Evolutionary conservation across 805 yeast species (phyloP).

Genomic region (Sporopachydermia quercuum): DNA sequence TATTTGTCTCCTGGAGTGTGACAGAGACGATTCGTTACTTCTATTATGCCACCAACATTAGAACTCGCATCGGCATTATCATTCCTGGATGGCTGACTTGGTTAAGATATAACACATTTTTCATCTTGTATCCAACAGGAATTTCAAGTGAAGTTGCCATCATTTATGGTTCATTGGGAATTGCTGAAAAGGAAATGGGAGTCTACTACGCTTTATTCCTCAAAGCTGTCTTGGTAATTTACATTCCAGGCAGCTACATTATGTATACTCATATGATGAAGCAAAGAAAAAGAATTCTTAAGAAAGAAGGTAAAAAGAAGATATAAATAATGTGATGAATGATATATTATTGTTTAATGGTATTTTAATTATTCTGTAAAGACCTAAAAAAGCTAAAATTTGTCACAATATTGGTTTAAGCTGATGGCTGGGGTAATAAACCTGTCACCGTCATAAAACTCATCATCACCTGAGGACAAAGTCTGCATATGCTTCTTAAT

Average conservation of each 20-base stretch:
- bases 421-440: neutral
- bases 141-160: constrained; percentile 72
- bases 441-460: neutral
- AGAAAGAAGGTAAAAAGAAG: constrained; percentile 14
- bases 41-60: constrained; percentile 62
- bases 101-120: constrained; percentile 74
- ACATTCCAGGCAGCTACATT: constrained; percentile 78
- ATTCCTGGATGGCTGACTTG: constrained; percentile 48
- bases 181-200: constrained; percentile 40
- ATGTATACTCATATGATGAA: constrained; percentile 77
- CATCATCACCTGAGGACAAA: neutral
- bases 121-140: constrained; percentile 78
- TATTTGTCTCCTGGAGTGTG: constrained; percentile 77
- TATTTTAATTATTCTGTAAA: neutral
- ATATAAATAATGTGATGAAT: neutral
- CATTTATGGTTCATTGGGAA: constrained; percentile 54
- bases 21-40: constrained; percentile 88
- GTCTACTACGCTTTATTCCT: constrained; percentile 38
- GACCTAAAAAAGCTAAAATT: too few relatives aligned
- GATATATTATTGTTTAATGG: too few relatives aligned
- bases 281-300: constrained; percentile 62
- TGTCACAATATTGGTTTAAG: too few relatives aligned
- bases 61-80: constrained; percentile 23
- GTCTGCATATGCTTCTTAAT: neutral
- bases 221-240: constrained; percentile 42